Conservation (phyloP, 225 moss, liverwort and hornwort species). For the Takakia lepidozioides region DNA sequence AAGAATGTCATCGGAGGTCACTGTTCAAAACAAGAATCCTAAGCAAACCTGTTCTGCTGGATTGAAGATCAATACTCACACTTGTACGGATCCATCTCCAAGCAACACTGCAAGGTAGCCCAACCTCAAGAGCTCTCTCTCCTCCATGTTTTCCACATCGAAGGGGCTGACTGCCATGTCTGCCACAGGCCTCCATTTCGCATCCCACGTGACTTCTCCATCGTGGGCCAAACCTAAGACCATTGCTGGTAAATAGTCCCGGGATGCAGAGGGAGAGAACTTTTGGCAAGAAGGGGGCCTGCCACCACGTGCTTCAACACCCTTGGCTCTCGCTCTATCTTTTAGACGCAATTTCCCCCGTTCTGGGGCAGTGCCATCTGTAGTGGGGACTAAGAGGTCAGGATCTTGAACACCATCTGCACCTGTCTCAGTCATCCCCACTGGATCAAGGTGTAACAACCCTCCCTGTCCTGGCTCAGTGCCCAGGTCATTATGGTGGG, state of each 20-base stretch:
- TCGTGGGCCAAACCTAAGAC: slow-evolving; percentile 74
- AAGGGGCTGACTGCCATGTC: slow-evolving; percentile 8
- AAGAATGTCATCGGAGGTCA: too few species aligned
- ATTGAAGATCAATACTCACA: slow-evolving; percentile 39
- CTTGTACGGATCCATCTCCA: slow-evolving; percentile 96
- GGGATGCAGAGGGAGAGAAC: slow-evolving; percentile 5
- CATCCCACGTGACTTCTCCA: slow-evolving; percentile 91
- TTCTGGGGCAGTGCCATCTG: slow-evolving; percentile 18
- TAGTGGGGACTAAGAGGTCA: slow-evolving; percentile 5
- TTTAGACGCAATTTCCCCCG: slow-evolving; percentile 25
- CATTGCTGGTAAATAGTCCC: slow-evolving; percentile 45
- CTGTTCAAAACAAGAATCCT: too few species aligned
- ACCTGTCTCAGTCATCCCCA: slow-evolving; percentile 6
- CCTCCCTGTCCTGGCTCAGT: background rate
- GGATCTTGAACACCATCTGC: slow-evolving; percentile 12
- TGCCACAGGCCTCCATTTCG: slow-evolving; percentile 78
- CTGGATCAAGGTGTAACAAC: background rate
- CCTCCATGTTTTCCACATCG: slow-evolving; percentile 16
- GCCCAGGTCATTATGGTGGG: slow-evolving; percentile 19
- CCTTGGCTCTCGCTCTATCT: slow-evolving; percentile 42
- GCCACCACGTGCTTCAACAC: slow-evolving; percentile 7
- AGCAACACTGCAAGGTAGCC: slow-evolving; percentile 72
- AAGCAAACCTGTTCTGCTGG: background rate
- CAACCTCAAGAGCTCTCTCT: slow-evolving; percentile 60
- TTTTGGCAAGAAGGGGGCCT: slow-evolving; percentile 22